Percentiles rank a stretch among this genome's conserved stretches.
phyloP scores from a whole-genome alignment of 1,139 yeast genomes.

The Pneumocystis sp. region DNA sequence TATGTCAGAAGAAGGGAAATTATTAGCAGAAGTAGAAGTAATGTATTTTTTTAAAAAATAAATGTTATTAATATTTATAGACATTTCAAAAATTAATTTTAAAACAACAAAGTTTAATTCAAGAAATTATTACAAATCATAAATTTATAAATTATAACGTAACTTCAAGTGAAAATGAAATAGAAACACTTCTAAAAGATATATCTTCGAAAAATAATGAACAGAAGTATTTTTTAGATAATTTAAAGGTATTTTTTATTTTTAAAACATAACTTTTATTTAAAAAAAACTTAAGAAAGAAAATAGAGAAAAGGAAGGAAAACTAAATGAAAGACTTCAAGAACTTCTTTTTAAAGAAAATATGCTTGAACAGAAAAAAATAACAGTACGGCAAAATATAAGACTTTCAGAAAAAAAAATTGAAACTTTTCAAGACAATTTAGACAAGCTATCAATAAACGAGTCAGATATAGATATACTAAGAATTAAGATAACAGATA shows the following conservation, averaged over 20 bases:
- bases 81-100: conserved; percentile 17
- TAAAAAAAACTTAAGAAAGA: not conserved
- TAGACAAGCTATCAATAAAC: conserved; percentile 26
- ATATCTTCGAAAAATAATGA: not conserved
- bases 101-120: conserved; percentile 3
- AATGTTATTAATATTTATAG: conserved; percentile 13
- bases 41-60: not conserved
- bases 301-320: conserved; percentile 1
- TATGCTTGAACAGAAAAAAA: conserved; percentile 14
- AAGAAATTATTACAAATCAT: conserved; percentile 7
- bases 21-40: conserved; percentile 34
- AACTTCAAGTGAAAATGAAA: not conserved
- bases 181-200: not conserved
- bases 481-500: conserved; percentile 23
- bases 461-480: conserved; percentile 32
- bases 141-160: not conserved
- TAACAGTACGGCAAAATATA: conserved; percentile 9
- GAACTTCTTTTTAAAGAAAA: conserved; percentile 11
- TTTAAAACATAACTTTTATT: not conserved
- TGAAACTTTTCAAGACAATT: conserved; percentile 20
- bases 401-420: conserved; percentile 16
- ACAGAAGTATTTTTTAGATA: conserved; percentile 6
- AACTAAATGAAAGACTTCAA: conserved; percentile 7
- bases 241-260: conserved; percentile 2
- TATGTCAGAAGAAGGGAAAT: conserved; percentile 43